These are phyloP conservation scores for Pseudogymnoascus sp. DNA, from an alignment of 2,329 filamentous ascomycete species.

Conservation along the genomic window DNA sequence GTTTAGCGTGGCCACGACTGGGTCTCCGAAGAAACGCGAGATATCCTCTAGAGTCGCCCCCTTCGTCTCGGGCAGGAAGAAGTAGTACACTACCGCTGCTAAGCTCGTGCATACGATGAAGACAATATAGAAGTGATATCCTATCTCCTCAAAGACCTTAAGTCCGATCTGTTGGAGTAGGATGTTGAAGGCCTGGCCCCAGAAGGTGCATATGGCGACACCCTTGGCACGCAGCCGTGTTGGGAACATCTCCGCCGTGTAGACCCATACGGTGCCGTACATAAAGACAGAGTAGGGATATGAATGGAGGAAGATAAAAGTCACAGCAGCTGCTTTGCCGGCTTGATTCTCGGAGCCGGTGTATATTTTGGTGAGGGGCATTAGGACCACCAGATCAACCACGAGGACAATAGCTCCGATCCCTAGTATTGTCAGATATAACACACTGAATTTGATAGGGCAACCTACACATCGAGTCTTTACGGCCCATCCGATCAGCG, in stretches of 20 bases:
- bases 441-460: background rate
- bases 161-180: conserved; percentile 12
- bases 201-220: conserved; percentile 14
- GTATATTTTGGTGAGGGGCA: conserved; percentile 7
- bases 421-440: background rate
- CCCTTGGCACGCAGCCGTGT: conserved; percentile 46
- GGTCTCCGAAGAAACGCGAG: conserved; percentile 13
- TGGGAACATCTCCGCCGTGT: conserved; percentile 63
- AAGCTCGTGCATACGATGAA: conserved; percentile 15
- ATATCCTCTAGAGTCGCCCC: conserved; percentile 12
- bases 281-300: conserved; percentile 17
- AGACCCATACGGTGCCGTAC: conserved; percentile 37
- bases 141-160: conserved; percentile 13
- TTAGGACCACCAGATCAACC: background rate
- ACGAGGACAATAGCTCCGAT: conserved; percentile 6
- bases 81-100: conserved; percentile 12
- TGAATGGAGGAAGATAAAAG: conserved; percentile 18
- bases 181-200: conserved; percentile 13
- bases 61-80: conserved; percentile 12
- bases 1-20: conserved; percentile 6
- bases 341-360: conserved; percentile 14
- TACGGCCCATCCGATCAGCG: conserved; percentile 1
- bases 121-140: conserved; percentile 15
- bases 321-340: conserved; percentile 15
- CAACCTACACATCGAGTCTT: conserved; percentile 2